A percentile compares a stretch with the other conserved stretches of the same genome.
These are phyloP conservation scores for Allium cepa DNA, from an alignment of 106 monocot genomes.

Conservation along the genomic window DNA sequence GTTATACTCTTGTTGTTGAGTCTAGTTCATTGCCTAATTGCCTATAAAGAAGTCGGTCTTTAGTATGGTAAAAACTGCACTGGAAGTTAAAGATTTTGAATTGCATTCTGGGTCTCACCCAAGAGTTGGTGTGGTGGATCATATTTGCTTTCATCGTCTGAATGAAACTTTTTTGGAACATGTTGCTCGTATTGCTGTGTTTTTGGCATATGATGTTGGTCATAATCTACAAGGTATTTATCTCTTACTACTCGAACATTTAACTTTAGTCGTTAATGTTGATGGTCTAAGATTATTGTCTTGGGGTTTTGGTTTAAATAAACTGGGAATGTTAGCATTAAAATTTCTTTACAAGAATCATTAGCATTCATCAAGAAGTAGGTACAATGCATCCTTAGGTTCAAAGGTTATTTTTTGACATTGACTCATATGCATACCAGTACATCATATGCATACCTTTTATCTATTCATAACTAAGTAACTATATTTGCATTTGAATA, in stretches of 20 bases:
- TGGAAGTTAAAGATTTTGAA: conserved; percentile 40
- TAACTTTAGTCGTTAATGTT: not conserved
- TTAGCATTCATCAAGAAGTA: too few relatives aligned
- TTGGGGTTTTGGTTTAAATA: too few relatives aligned
- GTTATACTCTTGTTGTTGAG: conserved; percentile 72
- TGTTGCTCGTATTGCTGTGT: conserved; percentile 38
- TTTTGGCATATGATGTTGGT: conserved; percentile 60
- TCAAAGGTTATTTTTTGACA: too few relatives aligned
- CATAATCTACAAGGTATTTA: conserved; percentile 50
- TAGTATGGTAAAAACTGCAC: conserved; percentile 55
- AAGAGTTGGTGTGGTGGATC: conserved; percentile 77
- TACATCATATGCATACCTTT: too few relatives aligned
- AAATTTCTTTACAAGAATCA: too few relatives aligned
- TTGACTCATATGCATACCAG: too few relatives aligned
- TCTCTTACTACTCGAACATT: not conserved
- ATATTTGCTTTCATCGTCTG: conserved; percentile 81
- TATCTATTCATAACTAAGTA: not conserved
- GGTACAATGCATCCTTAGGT: too few relatives aligned
- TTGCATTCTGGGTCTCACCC: conserved; percentile 65
- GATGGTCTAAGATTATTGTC: too few relatives aligned
- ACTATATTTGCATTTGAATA: not conserved
- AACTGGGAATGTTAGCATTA: too few relatives aligned
- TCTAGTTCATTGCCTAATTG: not conserved
- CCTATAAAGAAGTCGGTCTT: conserved; percentile 35
- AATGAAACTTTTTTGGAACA: conserved; percentile 31